These are phyloP conservation scores for Nepenthes alata DNA, from an alignment of 179 eudicot species.

Conservation along the genomic window DNA sequence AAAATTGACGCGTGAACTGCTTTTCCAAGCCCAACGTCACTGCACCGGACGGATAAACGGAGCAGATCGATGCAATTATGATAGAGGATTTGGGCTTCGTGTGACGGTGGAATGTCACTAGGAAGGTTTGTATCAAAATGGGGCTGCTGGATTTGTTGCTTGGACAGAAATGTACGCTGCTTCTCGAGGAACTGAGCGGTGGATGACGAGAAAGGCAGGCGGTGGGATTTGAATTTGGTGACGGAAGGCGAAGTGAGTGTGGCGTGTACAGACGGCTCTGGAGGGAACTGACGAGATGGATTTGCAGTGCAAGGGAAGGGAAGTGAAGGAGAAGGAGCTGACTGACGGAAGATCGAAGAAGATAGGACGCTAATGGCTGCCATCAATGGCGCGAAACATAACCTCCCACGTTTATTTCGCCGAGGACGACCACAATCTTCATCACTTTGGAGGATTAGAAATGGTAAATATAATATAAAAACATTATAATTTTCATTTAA, in stretches of 20 bases:
- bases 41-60: constrained; percentile 25
- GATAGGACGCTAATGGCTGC: constrained; percentile 28
- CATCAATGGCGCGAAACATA: constrained; percentile 40
- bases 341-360: constrained; percentile 3
- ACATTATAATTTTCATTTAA: too few species aligned
- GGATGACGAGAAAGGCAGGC: constrained; percentile 16
- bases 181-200: constrained; percentile 23
- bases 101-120: constrained; percentile 3
- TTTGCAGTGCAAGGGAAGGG: constrained; percentile 11
- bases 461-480: too few species aligned
- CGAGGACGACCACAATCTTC: too few species aligned
- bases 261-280: not conserved
- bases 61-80: constrained; percentile 34
- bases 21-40: constrained; percentile 35
- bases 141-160: constrained; percentile 5
- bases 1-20: constrained; percentile 48
- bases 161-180: constrained; percentile 11
- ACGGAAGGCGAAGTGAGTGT: constrained; percentile 5
- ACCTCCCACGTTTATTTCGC: constrained; percentile 1
- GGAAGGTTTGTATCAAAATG: constrained; percentile 10
- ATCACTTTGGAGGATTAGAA: too few species aligned
- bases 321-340: constrained; percentile 7
- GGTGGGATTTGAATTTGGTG: constrained; percentile 14
- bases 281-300: constrained; percentile 7
- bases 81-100: constrained; percentile 3